phyloP scores from a whole-genome alignment of 768 basidiomycete genomes.

The Leucocoprinus birnbaumii region DNA sequence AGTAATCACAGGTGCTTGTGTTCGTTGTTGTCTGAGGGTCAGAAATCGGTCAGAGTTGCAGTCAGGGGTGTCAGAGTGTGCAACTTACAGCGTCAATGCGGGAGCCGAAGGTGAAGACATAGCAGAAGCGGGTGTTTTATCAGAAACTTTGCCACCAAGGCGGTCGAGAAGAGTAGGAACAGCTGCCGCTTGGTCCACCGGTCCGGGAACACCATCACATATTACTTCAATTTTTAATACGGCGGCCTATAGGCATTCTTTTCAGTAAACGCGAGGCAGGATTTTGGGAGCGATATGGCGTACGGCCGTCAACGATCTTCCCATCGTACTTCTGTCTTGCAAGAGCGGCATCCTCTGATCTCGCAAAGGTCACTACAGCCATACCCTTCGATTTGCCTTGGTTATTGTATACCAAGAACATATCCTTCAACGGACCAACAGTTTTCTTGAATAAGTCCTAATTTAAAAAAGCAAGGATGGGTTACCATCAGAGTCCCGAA shows the following conservation, averaged over 20 bases:
- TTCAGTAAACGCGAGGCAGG: neutral
- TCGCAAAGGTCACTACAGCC: constrained; percentile 70
- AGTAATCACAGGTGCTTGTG: constrained; percentile 15
- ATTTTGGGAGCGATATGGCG: constrained; percentile 17
- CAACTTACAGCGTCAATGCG: constrained; percentile 7
- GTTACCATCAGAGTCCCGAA: neutral
- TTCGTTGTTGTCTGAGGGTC: constrained; percentile 10
- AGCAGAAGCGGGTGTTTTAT: neutral
- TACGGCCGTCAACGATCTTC: constrained; percentile 68
- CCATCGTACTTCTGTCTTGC: constrained; percentile 73
- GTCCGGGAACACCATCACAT: constrained; percentile 34
- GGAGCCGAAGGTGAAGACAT: neutral
- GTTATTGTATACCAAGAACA: constrained; percentile 71
- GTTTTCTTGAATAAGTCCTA: constrained; percentile 78
- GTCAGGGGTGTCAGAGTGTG: neutral
- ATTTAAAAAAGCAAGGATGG: neutral
- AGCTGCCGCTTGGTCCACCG: constrained; percentile 15
- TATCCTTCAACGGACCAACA: constrained; percentile 69
- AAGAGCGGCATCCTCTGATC: constrained; percentile 55
- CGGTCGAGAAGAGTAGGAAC: constrained; percentile 7
- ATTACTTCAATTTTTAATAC: constrained; percentile 67
- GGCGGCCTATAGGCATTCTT: constrained; percentile 44
- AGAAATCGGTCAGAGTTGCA: neutral
- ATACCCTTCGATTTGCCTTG: constrained; percentile 78
- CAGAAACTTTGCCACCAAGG: constrained; percentile 12